phyloP scores from a whole-genome alignment of 2,329 filamentous ascomycete genomes.

The Trichoderma breve region DNA sequence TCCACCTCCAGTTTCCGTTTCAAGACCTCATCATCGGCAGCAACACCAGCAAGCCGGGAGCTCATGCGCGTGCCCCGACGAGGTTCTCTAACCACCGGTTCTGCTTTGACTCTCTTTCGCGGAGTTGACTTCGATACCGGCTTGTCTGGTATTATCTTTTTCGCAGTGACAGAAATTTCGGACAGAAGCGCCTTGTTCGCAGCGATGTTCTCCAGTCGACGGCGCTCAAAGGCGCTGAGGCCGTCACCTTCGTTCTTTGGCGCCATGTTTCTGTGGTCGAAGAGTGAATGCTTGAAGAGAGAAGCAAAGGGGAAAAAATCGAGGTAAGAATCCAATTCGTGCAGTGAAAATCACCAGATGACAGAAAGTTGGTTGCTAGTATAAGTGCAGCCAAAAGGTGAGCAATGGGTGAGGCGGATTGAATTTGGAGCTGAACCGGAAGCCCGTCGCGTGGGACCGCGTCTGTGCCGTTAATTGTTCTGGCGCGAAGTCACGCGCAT shows the following conservation, averaged over 20 bases:
- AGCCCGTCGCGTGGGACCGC: conserved; percentile 12
- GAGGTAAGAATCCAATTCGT: not conserved
- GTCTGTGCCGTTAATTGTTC: conserved; percentile 27
- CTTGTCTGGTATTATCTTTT: conserved; percentile 61
- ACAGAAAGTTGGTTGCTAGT: not conserved
- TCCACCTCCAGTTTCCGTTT: conserved; percentile 55
- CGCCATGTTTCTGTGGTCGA: conserved; percentile 40
- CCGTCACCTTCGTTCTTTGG: conserved; percentile 42
- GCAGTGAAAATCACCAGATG: not conserved
- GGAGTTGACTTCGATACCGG: conserved; percentile 44
- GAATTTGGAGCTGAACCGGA: not conserved
- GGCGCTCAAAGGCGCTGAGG: conserved; percentile 82
- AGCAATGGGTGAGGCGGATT: not conserved
- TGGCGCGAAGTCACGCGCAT: conserved; percentile 36
- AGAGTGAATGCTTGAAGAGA: not conserved
- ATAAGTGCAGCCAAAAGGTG: conserved; percentile 7
- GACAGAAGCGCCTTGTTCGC: conserved; percentile 79
- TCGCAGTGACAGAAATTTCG: conserved; percentile 70
- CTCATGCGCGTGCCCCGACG: conserved; percentile 55
- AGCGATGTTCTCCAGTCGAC: conserved; percentile 81
- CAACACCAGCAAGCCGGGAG: conserved; percentile 56
- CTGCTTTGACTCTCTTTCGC: conserved; percentile 33
- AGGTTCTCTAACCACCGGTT: conserved; percentile 48
- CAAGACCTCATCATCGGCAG: conserved; percentile 45
- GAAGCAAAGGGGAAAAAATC: not conserved